Percentiles rank a stretch among this genome's conserved stretches.
Evolutionary conservation across 2,329 filamentous ascomycete genomes (phyloP).

Genomic region (Xylariales sp.): DNA sequence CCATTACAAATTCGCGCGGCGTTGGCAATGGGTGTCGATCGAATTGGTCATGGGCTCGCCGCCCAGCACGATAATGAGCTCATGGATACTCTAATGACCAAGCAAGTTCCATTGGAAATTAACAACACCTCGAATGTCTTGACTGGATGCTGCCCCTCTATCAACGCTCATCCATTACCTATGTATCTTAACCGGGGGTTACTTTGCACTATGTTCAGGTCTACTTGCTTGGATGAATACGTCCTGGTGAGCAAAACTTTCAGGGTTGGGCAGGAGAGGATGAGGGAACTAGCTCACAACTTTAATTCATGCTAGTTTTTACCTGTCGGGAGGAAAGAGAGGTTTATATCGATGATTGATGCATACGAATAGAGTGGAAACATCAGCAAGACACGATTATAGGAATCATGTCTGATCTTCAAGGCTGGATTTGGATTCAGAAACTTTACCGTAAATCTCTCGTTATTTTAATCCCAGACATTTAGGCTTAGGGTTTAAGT

Average conservation of each 20-base stretch:
- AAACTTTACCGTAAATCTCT: too few species aligned
- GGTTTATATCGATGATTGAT: too few species aligned
- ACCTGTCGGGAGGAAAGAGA: too few species aligned
- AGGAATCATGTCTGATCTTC: too few species aligned
- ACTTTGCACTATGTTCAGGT: constrained; percentile 11
- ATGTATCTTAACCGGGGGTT: constrained; percentile 5
- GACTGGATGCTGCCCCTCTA: constrained; percentile 8
- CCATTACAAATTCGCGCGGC: constrained; percentile 11
- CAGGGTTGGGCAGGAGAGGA: constrained; percentile 5
- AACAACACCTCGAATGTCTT: constrained; percentile 12
- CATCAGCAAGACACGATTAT: too few species aligned
- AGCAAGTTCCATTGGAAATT: constrained; percentile 10
- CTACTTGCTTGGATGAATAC: constrained; percentile 12
- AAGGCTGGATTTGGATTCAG: too few species aligned
- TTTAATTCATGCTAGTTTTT: constrained; percentile 6
- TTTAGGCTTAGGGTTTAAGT: too few species aligned
- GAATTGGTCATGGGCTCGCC: constrained; percentile 11
- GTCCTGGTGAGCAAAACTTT: constrained; percentile 9
- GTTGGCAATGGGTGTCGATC: constrained; percentile 10
- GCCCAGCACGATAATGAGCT: constrained; percentile 11
- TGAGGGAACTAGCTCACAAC: constrained; percentile 7
- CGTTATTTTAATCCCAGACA: too few species aligned
- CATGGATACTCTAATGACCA: constrained; percentile 5
- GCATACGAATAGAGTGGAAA: too few species aligned
- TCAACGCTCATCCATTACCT: constrained; percentile 10